These are phyloP conservation scores for Mariannaea elegans DNA, from an alignment of 2,329 filamentous ascomycete species.

Conservation along the genomic window DNA sequence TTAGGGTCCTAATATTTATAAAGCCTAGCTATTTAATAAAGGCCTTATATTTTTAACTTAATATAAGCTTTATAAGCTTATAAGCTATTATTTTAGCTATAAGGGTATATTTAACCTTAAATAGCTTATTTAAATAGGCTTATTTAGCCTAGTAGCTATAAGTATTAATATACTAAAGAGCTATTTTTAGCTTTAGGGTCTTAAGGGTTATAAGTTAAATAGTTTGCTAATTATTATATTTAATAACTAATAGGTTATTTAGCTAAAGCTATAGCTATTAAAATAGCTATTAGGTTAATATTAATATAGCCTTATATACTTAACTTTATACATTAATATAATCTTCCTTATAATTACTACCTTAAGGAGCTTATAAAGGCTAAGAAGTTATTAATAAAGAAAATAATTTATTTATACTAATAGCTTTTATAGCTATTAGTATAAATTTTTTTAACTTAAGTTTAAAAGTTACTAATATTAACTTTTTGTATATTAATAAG, in stretches of 20 bases:
- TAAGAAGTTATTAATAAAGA: too few relatives aligned
- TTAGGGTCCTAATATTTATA: background rate
- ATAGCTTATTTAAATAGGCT: background rate
- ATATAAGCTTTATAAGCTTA: background rate
- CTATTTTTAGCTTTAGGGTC: background rate
- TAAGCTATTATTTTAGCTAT: background rate
- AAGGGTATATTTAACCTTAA: conserved; percentile 10
- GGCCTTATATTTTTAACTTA: background rate
- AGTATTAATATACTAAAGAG: conserved; percentile 10
- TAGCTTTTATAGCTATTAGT: too few relatives aligned
- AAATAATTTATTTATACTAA: too few relatives aligned
- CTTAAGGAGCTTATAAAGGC: too few relatives aligned
- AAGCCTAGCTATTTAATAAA: background rate
- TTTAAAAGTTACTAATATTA: too few relatives aligned
- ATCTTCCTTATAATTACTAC: too few relatives aligned
- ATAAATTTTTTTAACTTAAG: too few relatives aligned
- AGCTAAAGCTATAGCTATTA: background rate
- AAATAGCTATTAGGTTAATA: background rate
- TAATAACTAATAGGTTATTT: background rate
- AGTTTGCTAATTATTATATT: background rate
- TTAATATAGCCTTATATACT: too few relatives aligned
- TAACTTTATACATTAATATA: too few relatives aligned
- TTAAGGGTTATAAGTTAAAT: background rate
- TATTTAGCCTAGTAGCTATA: conserved; percentile 11
- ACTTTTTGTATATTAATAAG: too few relatives aligned